Evolutionary conservation across 176 grass and related monocot species (phyloP).

Genomic region (Pontederia crassipes): DNA sequence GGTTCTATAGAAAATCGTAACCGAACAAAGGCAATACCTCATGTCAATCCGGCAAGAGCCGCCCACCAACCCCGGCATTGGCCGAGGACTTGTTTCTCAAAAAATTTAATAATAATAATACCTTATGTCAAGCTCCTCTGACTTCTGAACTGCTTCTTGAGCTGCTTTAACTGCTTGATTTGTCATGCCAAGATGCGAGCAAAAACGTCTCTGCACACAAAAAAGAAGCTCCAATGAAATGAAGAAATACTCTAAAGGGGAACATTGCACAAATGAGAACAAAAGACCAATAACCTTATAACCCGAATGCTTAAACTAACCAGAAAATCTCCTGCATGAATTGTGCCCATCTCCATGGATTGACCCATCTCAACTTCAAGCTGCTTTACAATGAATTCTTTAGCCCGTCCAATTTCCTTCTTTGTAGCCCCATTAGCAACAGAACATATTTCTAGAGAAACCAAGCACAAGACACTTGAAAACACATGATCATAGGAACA

Average conservation of each 20-base stretch:
- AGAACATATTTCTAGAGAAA: slow-evolving; percentile 5
- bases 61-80: too few relatives aligned
- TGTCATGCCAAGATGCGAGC: slow-evolving; percentile 18
- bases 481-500: neutral
- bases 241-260: too few relatives aligned
- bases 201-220: slow-evolving; percentile 4
- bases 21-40: neutral
- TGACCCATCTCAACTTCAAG: slow-evolving; percentile 13
- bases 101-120: too few relatives aligned
- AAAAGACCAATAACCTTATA: too few relatives aligned
- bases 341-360: slow-evolving; percentile 11
- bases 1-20: neutral
- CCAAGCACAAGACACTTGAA: neutral
- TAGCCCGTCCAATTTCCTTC: slow-evolving; percentile 6
- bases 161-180: slow-evolving; percentile 15
- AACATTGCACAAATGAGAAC: too few relatives aligned
- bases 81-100: too few relatives aligned
- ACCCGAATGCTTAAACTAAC: slow-evolving; percentile 1
- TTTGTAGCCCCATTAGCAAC: slow-evolving; percentile 13
- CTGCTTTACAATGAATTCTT: slow-evolving; percentile 8
- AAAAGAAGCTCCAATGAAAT: too few relatives aligned
- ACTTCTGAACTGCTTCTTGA: slow-evolving; percentile 16
- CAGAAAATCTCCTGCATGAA: slow-evolving; percentile 13
- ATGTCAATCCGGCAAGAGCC: slow-evolving; percentile 4
- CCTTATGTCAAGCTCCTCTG: slow-evolving; percentile 16